These are phyloP conservation scores for Conticribra guillardii DNA, from an alignment of 108 stramenopile genomes.

Conservation along the genomic window DNA sequence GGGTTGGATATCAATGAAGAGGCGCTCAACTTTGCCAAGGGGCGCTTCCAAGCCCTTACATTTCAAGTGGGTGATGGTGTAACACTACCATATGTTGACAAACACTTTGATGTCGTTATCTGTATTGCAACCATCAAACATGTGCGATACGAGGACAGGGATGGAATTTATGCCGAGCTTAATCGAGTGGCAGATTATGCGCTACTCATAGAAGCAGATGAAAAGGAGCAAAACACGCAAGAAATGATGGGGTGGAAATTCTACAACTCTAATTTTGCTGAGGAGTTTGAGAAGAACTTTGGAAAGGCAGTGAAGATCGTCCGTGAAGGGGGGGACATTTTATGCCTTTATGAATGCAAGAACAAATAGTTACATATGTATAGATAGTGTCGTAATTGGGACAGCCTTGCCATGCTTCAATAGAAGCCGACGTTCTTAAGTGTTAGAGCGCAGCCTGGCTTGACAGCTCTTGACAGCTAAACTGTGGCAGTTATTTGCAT, in stretches of 20 bases:
- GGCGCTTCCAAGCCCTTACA: neutral
- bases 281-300: slow-evolving; percentile 18
- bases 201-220: slow-evolving; percentile 22
- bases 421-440: no score
- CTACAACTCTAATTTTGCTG: slow-evolving; percentile 24
- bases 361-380: neutral
- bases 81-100: slow-evolving; percentile 10
- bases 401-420: no score
- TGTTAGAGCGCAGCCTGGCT: no score
- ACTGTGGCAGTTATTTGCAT: no score
- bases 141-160: slow-evolving; percentile 22
- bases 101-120: slow-evolving; percentile 17
- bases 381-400: no score
- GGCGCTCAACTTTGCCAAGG: slow-evolving; percentile 8
- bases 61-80: slow-evolving; percentile 18
- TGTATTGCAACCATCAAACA: slow-evolving; percentile 25
- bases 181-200: slow-evolving; percentile 24
- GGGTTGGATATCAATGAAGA: slow-evolving; percentile 25
- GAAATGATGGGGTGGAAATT: slow-evolving; percentile 19
- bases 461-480: no score
- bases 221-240: slow-evolving; percentile 15
- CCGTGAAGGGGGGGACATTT: slow-evolving; percentile 14
- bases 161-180: slow-evolving; percentile 12
- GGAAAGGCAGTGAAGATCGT: slow-evolving; percentile 2
- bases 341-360: slow-evolving; percentile 22